phyloP scores from a whole-genome alignment of 768 basidiomycete species.

The Mycena olivaceomarginata region DNA sequence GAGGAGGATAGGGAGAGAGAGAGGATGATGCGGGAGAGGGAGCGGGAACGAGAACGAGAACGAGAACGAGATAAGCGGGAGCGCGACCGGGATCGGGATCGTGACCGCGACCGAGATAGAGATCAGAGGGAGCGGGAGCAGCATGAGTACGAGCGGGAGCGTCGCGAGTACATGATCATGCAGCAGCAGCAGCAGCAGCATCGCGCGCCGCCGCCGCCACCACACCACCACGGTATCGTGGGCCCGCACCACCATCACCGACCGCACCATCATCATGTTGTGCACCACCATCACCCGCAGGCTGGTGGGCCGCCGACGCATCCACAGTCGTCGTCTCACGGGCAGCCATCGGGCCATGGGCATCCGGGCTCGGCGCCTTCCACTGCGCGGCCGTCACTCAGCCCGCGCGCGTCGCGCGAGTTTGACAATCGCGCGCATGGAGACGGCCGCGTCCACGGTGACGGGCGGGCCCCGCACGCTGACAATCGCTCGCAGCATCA shows the following conservation, averaged over 20 bases:
- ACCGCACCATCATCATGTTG: slow-evolving; percentile 61
- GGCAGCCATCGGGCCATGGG: slow-evolving; percentile 36
- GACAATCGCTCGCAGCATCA: slow-evolving; percentile 60
- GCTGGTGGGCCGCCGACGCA: slow-evolving; percentile 61
- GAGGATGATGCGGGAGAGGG: slow-evolving; percentile 47
- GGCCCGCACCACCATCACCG: slow-evolving; percentile 68
- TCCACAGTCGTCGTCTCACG: slow-evolving; percentile 50
- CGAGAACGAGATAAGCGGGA: slow-evolving; percentile 47
- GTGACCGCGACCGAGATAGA: slow-evolving; percentile 25
- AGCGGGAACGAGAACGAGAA: slow-evolving; percentile 31
- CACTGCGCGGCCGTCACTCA: slow-evolving; percentile 41
- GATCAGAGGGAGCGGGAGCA: slow-evolving; percentile 44
- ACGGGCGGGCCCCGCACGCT: slow-evolving; percentile 56
- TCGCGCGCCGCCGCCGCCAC: slow-evolving; percentile 47
- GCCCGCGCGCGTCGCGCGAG: slow-evolving; percentile 45
- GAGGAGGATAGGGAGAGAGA: slow-evolving; percentile 51
- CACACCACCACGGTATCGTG: slow-evolving; percentile 56
- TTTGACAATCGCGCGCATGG: slow-evolving; percentile 43
- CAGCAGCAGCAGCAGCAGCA: slow-evolving; percentile 55
- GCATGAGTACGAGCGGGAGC: slow-evolving; percentile 34
- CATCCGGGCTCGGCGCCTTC: slow-evolving; percentile 31
- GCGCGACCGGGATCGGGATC: slow-evolving; percentile 43
- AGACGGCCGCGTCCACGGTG: slow-evolving; percentile 50
- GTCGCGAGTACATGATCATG: slow-evolving; percentile 46
- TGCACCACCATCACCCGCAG: slow-evolving; percentile 70